Base-by-base conservation (phyloP, 495 filamentous ascomycete species). In the Mycothermus thermophilus region DNA sequence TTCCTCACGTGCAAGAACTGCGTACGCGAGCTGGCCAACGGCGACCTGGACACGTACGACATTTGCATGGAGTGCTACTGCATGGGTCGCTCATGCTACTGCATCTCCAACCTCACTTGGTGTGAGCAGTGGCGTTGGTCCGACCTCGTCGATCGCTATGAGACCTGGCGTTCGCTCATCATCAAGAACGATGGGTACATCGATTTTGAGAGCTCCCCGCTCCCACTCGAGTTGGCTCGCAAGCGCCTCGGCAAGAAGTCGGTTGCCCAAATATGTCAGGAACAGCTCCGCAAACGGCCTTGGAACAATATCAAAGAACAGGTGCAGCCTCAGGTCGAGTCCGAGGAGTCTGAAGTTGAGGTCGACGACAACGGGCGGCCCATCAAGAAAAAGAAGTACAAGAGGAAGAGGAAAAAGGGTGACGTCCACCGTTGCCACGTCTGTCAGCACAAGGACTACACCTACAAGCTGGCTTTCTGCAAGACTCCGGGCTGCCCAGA, bases 31-130 rank as follows among this genome's bases (percentile, higher is more conserved):
- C 53, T 65, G n/a, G 59, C 64, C 20, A 62, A 63, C 32, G 80
- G 71, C 12, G 73, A 72, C 4, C 71, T 83, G 32, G 79, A 87
- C 39, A 73, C 78, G 0, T 97, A 95, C 49, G 90, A 97, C 48
- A 71, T 97, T 9, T 97, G 90, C 52, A 83, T 97, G 76, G 88
- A 97, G 27, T 97, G 90, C 52, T 96, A 87, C 44, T 77, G 74
- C 11, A 88, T 94, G 74, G 90, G 90, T 22, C 75, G 90, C 31
- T 92, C 84, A 42, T 97, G 90, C 52, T 66, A 63, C 6, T 97
- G 90, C 45, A 67, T 90, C 22, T 90, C 85, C 5, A 75, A 72
- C 8, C 69, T 90, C 18, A 77, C 71, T 34, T 97, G 88, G 88
- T 80, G 83, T 17, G 86, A 97, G 48, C 90, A 97, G 52, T 93